Base-by-base conservation (phyloP, 2,329 filamentous ascomycete species). In the Berkeleyomyces basicola region DNA sequence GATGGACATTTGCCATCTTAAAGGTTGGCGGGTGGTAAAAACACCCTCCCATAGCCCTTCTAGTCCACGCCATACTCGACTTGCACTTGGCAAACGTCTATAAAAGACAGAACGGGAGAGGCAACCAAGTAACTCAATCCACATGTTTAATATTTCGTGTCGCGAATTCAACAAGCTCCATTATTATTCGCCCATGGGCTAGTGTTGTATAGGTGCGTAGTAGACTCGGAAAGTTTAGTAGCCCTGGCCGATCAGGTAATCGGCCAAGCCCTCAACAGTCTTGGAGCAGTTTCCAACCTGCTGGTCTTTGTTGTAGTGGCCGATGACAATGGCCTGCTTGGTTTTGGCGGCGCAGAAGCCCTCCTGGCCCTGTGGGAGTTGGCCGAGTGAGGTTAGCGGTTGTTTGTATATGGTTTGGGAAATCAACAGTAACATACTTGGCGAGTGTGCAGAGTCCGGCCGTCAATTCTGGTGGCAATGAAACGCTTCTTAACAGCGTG, bases 261-360 rank as follows among this genome's bases (percentile, higher is more conserved):
- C 88, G 70, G 83, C 90, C 66, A 99, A 81, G 70, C 83, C 79
- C 78, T 92, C 88, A 68, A 95, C 87, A 59, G 87, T 88, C 72
- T 82, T 82, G 69, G 85, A 85, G 66, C 89, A 85, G 73, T 86
- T 85, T 72, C 88, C 85, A 61, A 87, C 88, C 73, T 87, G 79
- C 68, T 85, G 77, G 66, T 74, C 73, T 73, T 95, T 89, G 68
- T 79, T 80, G 80, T 97, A 90, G 79, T 96, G 90, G 68, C 84
- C 87, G 72, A 99, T 77, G 72, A 99, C 82, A 73, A 97, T 85
- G 68, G 90, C 89, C 76, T 95, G 86, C 71, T 81, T 85, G 70
- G 92, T 95, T 80, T 95, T 95, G 75, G 85, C 85, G 69, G 93
- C 82, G 71, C 86, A 79, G 70, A 96, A 76, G 67, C 93, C 93